phyloP scores from a whole-genome alignment of 2,329 filamentous ascomycete genomes.

The Microcyclospora pomicola region DNA sequence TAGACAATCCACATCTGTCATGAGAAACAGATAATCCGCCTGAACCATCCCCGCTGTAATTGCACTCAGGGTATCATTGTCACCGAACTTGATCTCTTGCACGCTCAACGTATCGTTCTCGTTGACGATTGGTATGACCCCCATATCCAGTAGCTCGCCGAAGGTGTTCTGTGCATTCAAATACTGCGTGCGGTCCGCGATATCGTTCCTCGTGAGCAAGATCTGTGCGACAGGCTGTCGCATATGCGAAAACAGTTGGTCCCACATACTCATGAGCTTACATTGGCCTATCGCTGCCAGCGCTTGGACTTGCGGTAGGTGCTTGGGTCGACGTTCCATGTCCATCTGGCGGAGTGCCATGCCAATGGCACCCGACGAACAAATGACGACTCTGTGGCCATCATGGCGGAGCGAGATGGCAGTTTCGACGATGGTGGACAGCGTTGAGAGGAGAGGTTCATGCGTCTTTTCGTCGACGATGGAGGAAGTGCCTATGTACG shows the following conservation, averaged over 20 bases:
- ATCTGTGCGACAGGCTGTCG: slow-evolving; percentile 89
- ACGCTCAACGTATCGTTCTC: slow-evolving; percentile 97
- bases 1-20: slow-evolving; percentile 96
- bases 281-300: slow-evolving; percentile 94
- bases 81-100: slow-evolving; percentile 97
- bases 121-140: slow-evolving; percentile 95
- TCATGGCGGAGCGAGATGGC: slow-evolving; percentile 74
- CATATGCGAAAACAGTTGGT: slow-evolving; percentile 76
- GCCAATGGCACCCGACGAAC: slow-evolving; percentile 93
- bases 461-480: slow-evolving; percentile 95
- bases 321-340: slow-evolving; percentile 72
- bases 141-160: slow-evolving; percentile 77
- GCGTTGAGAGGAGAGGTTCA: slow-evolving; percentile 78
- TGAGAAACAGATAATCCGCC: slow-evolving; percentile 89
- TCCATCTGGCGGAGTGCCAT: slow-evolving; percentile 87
- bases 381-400: slow-evolving; percentile 88
- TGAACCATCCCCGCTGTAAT: slow-evolving; percentile 97
- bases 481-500: slow-evolving; percentile 72
- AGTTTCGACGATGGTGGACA: slow-evolving; percentile 89
- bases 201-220: slow-evolving; percentile 85
- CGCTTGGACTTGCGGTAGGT: slow-evolving; percentile 80
- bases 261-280: slow-evolving; percentile 88
- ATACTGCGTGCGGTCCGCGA: slow-evolving; percentile 90
- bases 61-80: slow-evolving; percentile 93
- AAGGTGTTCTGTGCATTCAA: slow-evolving; percentile 95